Percentiles rank a stretch among this genome's conserved stretches.
Evolutionary conservation across 768 basidiomycete genomes (phyloP).

Genomic region (Sporobolomyces phaffii): DNA sequence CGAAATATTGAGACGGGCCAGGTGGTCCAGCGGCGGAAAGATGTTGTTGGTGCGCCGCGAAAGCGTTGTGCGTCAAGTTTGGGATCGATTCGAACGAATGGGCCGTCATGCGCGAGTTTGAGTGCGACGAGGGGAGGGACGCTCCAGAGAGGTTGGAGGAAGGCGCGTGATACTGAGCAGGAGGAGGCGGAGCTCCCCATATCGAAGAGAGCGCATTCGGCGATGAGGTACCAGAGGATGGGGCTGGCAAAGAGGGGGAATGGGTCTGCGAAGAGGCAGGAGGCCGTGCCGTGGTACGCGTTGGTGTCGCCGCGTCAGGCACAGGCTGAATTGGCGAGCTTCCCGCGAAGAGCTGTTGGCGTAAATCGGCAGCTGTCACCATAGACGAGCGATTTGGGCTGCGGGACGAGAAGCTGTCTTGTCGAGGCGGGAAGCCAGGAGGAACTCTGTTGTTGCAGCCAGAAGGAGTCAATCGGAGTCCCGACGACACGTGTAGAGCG

Average conservation of each 20-base stretch:
- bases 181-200: background rate
- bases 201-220: background rate
- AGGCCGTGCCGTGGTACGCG: background rate
- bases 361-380: slow-evolving; percentile 12
- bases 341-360: slow-evolving; percentile 6
- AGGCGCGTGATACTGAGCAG: background rate
- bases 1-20: too few species aligned
- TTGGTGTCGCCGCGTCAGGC: background rate
- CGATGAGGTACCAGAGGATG: background rate
- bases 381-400: background rate
- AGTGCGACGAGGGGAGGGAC: background rate
- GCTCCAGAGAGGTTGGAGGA: background rate
- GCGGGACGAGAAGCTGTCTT: background rate
- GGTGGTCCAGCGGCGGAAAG: too few species aligned
- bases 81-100: slow-evolving; percentile 29
- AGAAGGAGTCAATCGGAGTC: too few species aligned
- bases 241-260: background rate
- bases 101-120: too few species aligned
- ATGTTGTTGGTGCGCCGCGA: slow-evolving; percentile 9
- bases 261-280: background rate
- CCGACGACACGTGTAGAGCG: too few species aligned
- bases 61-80: slow-evolving; percentile 15
- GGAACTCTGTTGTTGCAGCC: background rate
- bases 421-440: slow-evolving; percentile 1
- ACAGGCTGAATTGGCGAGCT: background rate